Conservation (phyloP, 164 flowering plant genomes). For the Magnolia sinica region DNA sequence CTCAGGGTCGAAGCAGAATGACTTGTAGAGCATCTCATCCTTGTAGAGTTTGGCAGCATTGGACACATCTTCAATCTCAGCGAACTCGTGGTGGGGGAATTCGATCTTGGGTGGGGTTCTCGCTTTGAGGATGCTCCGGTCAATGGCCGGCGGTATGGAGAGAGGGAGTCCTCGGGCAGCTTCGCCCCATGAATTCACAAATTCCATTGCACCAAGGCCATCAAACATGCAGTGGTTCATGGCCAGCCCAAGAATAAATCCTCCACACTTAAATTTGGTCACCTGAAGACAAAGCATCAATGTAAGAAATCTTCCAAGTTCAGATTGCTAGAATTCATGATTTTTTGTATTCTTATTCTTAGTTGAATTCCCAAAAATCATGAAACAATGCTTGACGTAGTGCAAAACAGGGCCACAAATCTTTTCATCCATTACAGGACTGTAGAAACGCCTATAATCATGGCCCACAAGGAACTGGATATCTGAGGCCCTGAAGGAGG, state of each 20-base stretch:
- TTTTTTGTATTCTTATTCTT: neutral
- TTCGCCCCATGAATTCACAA: slow-evolving; percentile 85
- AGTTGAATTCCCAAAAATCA: neutral
- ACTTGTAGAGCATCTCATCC: slow-evolving; percentile 56
- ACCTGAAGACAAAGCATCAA: slow-evolving; percentile 39
- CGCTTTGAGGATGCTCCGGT: slow-evolving; percentile 56
- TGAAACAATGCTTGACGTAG: neutral
- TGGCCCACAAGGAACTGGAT: neutral
- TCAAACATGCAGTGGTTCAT: slow-evolving; percentile 86
- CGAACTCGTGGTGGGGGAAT: slow-evolving; percentile 72
- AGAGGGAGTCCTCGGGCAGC: slow-evolving; percentile 60
- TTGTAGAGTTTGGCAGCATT: slow-evolving; percentile 44
- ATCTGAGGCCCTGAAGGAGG: no score
- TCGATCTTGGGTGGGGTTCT: slow-evolving; percentile 61
- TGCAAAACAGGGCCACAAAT: neutral
- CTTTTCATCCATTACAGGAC: neutral
- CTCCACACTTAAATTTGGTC: slow-evolving; percentile 88
- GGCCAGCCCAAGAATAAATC: slow-evolving; percentile 70
- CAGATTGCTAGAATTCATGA: neutral
- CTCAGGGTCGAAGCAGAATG: slow-evolving; percentile 68
- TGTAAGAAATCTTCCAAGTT: neutral
- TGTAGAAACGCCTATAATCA: neutral
- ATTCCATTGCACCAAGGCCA: slow-evolving; percentile 85
- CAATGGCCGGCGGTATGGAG: slow-evolving; percentile 51
- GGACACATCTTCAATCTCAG: slow-evolving; percentile 69